A percentile compares a stretch with the other conserved stretches of the same genome.
Conservation (phyloP, 1,284 basidiomycete species). For the Polyporus tsugae region DNA sequence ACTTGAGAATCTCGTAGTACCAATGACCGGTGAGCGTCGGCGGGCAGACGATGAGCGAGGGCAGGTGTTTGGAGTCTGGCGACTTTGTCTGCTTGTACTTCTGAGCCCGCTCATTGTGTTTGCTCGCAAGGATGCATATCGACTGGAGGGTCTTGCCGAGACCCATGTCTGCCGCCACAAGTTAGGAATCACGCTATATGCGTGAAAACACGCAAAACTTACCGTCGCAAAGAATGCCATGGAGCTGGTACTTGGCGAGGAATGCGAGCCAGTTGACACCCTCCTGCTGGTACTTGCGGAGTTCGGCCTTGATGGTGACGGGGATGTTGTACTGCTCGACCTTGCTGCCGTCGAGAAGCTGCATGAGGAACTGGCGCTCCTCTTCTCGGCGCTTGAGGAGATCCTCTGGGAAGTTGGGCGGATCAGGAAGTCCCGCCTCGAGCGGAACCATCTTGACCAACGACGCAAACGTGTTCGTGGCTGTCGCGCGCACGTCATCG, state of each 20-base stretch:
- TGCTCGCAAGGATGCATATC: slow-evolving; percentile 96
- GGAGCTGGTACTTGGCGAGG: slow-evolving; percentile 95
- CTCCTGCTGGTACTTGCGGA: slow-evolving; percentile 98
- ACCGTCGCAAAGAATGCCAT: slow-evolving; percentile 99
- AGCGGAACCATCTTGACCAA: slow-evolving; percentile 99
- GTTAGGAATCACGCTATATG: background rate
- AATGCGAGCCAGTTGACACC: slow-evolving; percentile 99
- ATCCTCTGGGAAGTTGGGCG: slow-evolving; percentile 90
- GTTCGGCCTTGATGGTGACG: slow-evolving; percentile 90
- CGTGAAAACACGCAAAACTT: slow-evolving; percentile 37
- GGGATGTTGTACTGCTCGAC: slow-evolving; percentile 93
- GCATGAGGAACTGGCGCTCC: slow-evolving; percentile 93
- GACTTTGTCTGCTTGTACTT: slow-evolving; percentile 74
- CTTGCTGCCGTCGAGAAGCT: slow-evolving; percentile 94
- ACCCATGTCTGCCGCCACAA: slow-evolving; percentile 84
- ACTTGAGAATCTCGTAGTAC: slow-evolving; percentile 98
- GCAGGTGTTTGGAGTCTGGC: slow-evolving; percentile 86
- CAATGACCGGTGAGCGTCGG: slow-evolving; percentile 98
- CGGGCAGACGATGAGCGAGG: slow-evolving; percentile 96
- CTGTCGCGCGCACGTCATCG: slow-evolving; percentile 89
- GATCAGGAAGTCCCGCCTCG: slow-evolving; percentile 97
- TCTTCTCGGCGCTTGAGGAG: slow-evolving; percentile 88
- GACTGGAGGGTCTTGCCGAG: slow-evolving; percentile 98
- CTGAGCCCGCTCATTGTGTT: slow-evolving; percentile 88
- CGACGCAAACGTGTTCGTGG: slow-evolving; percentile 97